Evolutionary conservation across 2,329 filamentous ascomycete species (phyloP), one percentile per base, ranked within the genome.

Genomic region (Aspergillus pseudonomiae): DNA sequence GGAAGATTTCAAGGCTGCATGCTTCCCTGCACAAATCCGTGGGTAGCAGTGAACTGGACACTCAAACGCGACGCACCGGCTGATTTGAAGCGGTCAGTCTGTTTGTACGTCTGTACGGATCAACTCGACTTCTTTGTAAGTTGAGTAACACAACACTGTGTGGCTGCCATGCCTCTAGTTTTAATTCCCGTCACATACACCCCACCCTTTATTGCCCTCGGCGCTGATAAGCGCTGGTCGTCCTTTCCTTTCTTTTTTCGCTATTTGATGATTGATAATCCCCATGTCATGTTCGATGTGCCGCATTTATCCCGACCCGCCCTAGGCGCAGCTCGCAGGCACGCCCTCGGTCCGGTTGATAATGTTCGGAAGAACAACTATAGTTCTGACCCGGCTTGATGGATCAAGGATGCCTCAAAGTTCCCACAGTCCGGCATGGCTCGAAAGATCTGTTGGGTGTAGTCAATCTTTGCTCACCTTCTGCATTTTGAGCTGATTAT

Each of bases 101-200:
- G 57, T 55, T 59, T 41, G 59, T 64, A 62, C 26, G 26, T 28
- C 14, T 6, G 34, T 36, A 36, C 16, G 14, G 14, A 36, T 36
- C 14, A 16, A 64, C 30, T 59, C 59, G 56, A 65, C 62, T 39
- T 59, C 19, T 58, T 66, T 39, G 67, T 68, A 61, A 65, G 61
- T 68, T 68, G 63, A 66, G 67, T 72, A 36, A 63, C 67, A 71
- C 70, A 66, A 60, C 66, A 66, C 65, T 62, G 63, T 65, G 73
- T 75, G 72, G 74, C 71, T 71, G 73, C 73, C 74, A 76, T 76
- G 73, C 70, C 68, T 60, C 67, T 67, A 60, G 65, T 63, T 54
- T 71, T 73, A 70, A 73, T 71, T 70, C 71, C 68, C 69, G 65
- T 60, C 57, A 60, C 58, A 58, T 63, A 57, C 58, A 41, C 43